Conservation (phyloP, 257 asterid genomes). For the Primulina tabacum region DNA sequence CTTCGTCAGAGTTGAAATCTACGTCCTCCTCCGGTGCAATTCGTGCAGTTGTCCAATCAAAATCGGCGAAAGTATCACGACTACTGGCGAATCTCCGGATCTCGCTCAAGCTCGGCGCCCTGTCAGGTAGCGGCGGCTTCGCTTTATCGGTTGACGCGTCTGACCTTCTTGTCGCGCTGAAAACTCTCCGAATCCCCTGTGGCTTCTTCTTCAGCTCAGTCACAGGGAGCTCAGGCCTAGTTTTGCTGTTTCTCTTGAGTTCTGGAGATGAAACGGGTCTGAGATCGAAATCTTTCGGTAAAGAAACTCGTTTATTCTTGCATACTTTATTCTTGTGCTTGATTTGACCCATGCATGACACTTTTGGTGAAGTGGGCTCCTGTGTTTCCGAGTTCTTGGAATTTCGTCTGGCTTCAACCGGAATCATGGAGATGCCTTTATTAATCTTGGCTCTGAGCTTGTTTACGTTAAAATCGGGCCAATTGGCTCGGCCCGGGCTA, state of each 20-base stretch:
- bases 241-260: conserved; percentile 22
- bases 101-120: conserved; percentile 47
- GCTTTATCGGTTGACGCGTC: conserved; percentile 25
- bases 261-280: conserved; percentile 3
- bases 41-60: conserved; percentile 57
- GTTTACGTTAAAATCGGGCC: conserved; percentile 15
- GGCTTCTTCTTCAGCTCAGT: conserved; percentile 34
- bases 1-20: conserved; percentile 41
- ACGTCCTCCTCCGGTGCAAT: conserved; percentile 38
- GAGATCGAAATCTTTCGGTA: conserved; percentile 21
- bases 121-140: conserved; percentile 26
- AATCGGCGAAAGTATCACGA: conserved; percentile 52
- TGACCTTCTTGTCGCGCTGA: conserved; percentile 32
- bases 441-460: conserved; percentile 24
- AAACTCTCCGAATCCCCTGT: conserved; percentile 30
- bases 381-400: conserved; percentile 36
- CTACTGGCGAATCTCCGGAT: conserved; percentile 69
- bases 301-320: conserved; percentile 14
- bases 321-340: conserved; percentile 35
- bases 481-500: conserved; percentile 38
- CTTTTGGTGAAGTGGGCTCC: conserved; percentile 57
- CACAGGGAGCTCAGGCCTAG: conserved; percentile 26
- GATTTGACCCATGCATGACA: conserved; percentile 66
- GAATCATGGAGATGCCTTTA: conserved; percentile 35
- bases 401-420: conserved; percentile 33